Base-by-base conservation (phyloP, 2,329 filamentous ascomycete species). In the Onygena corvina region DNA sequence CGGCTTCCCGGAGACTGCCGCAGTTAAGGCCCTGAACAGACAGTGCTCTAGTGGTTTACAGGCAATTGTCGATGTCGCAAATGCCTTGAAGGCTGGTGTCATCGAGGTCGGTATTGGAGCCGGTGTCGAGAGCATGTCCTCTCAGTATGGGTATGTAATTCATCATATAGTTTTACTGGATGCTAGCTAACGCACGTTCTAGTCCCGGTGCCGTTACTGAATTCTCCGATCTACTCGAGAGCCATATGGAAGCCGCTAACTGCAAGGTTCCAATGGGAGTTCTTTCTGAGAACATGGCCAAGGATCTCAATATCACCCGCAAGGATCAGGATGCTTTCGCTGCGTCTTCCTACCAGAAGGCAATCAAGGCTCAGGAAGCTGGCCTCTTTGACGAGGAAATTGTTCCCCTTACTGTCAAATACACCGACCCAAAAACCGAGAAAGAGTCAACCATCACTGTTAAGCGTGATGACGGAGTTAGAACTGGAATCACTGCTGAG, bases 221-320 rank as follows among this genome's bases (percentile, higher is more conserved):
- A 69, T 95, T 96, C 76, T 92, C 86, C 25, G 86, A 94, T 46
- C 77, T 86, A 48, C 80, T 96, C 55, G 86, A 95, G 64, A 77
- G 73, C 60, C 77, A 90, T 73, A 76, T 80, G 56, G 83, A 92
- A 64, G 78, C 89, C 20, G 84, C 84, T 61, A 93, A 95, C 77
- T 98, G 92, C 81, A 95, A 94, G 73, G 90, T 96, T 2, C 83
- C 88, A 65, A 96, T 96, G 92, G 90, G 90, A 59, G 78, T 88
- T 8, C 75, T 96, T 46, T 94, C 87, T 23, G 92, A 98, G 71
- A 70, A 90, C 62, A 95, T 96, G 90, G 92, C 90, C 58, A 84
- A 87, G 70, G 87, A 88, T 65, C 80, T 83, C 60, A 74, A 76
- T 52, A 79, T 96, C 62, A 62, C 72, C 50, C 83, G 92, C 53